phyloP scores from a whole-genome alignment of 2,329 filamentous ascomycete genomes.

The Apiospora rasikravindrae region DNA sequence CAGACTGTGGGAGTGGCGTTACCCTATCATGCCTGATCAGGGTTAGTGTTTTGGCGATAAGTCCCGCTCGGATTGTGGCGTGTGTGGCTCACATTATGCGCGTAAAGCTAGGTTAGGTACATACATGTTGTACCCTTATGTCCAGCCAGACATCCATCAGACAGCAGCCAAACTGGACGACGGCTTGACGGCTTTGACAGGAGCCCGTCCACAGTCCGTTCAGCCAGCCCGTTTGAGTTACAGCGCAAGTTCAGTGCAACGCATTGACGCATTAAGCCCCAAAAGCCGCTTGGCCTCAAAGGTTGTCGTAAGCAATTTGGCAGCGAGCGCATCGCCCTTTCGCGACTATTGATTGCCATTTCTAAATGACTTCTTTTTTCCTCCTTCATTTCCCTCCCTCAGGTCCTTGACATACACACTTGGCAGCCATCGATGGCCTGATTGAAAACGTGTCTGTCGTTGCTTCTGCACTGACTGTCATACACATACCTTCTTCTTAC shows the following conservation, averaged over 20 bases:
- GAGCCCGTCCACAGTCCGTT: neutral
- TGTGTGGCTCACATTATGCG: neutral
- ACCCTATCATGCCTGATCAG: conserved; percentile 17
- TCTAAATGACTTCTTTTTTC: neutral
- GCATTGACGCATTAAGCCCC: conserved; percentile 13
- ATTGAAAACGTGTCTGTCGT: conserved; percentile 18
- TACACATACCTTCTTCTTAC: conserved; percentile 18
- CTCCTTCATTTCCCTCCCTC: conserved; percentile 2
- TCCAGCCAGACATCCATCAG: neutral
- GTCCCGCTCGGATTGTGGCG: conserved; percentile 1
- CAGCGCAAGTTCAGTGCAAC: neutral
- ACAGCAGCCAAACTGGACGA: neutral
- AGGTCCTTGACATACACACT: conserved; percentile 1
- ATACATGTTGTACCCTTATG: neutral
- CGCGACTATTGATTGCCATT: neutral
- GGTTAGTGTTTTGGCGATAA: conserved; percentile 7
- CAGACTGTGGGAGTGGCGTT: conserved; percentile 16
- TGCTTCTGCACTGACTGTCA: conserved; percentile 23
- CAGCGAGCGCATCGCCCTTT: neutral
- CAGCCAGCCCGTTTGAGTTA: neutral
- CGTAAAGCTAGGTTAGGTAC: neutral
- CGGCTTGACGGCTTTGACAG: neutral
- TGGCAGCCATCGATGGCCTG: conserved; percentile 22
- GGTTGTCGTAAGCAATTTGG: conserved; percentile 11
- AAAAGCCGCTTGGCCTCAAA: conserved; percentile 4